Base-by-base conservation (phyloP, 192 early-diverging fungal species). In the Spizellomyces punctatus region DNA sequence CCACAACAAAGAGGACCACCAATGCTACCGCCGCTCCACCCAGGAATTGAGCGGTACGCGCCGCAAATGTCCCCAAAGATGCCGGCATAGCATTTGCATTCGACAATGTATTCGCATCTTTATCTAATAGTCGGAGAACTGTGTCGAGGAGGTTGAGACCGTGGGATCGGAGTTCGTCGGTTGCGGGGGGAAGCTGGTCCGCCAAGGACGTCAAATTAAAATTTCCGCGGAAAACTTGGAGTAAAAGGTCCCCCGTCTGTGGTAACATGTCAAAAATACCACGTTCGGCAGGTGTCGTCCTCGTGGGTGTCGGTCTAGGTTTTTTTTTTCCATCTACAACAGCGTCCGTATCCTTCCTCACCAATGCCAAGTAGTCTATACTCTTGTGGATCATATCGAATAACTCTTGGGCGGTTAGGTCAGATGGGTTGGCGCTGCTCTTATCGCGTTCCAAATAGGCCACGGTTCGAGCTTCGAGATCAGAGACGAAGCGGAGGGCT, bases 241-340 rank as follows among this genome's bases (percentile, higher is more conserved):
- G 12, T 54, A 54, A 54, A 54, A 54, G 50, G 50, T 54, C 50
- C 14, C 50, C 50, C 14, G 50, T 54, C 50, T 19, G 50, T 54
- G 50, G 50, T n/a, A 54, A 19, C 14, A 12, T 12, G 50, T 54
- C 50, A 54, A 54, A 54, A 19, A 54, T 54, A 19, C 50, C 50
- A 54, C 50, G 50, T 19, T 54, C 50, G 17, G 17, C 50, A 19
- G 50, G 50, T n/a, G 50, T n/a, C 17, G 50, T 54, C 12, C 4
- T 12, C 4, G 50, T 54, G 50, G 50, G 50, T 19, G 50, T n/a
- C 17, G 50, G 50, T 54, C 17, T 12, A 54, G 50, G 50, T 54
- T 54, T 54, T 2, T 19, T 12, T n/a, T 54, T 12, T n/a, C 50
- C 50, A 19, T 54, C 50, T 4, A 54, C 50, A 54, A 12, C 50